phyloP scores from a whole-genome alignment of 306 rosid genomes.

The Trichosanthes truncata region DNA sequence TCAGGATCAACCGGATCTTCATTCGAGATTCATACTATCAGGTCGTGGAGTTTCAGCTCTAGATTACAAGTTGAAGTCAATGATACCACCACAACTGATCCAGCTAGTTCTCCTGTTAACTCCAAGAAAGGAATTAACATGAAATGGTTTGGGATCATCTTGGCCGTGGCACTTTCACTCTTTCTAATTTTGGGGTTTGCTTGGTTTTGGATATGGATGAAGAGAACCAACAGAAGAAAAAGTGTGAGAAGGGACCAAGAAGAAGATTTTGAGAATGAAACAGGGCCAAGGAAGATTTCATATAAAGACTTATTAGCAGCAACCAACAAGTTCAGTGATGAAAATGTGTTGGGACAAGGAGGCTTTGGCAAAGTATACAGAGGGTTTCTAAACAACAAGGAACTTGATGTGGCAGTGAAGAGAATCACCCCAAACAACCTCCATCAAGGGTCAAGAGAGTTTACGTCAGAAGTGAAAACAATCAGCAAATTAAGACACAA shows the following conservation, averaged over 20 bases:
- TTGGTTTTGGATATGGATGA: slow-evolving; percentile 4
- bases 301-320: slow-evolving; percentile 33
- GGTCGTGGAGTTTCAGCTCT: slow-evolving; percentile 14
- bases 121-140: background rate
- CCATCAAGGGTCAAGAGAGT: slow-evolving; percentile 25
- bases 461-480: slow-evolving; percentile 37
- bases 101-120: background rate
- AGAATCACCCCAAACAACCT: slow-evolving; percentile 29
- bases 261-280: slow-evolving; percentile 26
- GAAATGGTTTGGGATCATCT: background rate
- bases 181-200: background rate
- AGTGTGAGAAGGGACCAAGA: background rate
- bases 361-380: slow-evolving; percentile 48
- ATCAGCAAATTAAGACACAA: slow-evolving; percentile 45
- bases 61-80: slow-evolving; percentile 1
- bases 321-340: slow-evolving; percentile 30
- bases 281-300: slow-evolving; percentile 35
- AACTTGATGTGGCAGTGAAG: slow-evolving; percentile 37
- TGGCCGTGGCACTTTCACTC: background rate
- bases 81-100: background rate
- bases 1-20: slow-evolving; percentile 9
- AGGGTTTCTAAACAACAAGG: slow-evolving; percentile 23
- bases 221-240: background rate
- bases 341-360: slow-evolving; percentile 44
- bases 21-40: background rate